These are phyloP conservation scores for Escallonia rubra DNA, from an alignment of 129 eudicot genomes.

Conservation along the genomic window DNA sequence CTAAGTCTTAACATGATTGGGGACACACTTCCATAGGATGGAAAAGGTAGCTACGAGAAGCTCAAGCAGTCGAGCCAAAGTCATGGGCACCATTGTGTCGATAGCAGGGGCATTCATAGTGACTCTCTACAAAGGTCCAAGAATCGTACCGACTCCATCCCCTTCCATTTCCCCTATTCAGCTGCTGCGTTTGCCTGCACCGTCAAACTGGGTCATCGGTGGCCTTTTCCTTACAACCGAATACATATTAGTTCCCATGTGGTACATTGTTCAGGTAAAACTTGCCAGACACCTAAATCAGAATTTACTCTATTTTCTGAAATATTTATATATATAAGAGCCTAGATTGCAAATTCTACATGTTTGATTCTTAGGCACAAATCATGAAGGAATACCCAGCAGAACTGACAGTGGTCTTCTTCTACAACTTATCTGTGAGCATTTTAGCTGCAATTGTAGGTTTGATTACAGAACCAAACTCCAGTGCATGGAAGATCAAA, in stretches of 20 bases:
- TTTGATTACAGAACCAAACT: constrained; percentile 45
- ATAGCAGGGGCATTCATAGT: constrained; percentile 82
- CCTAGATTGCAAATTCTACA: neutral
- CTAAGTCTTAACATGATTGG: no score
- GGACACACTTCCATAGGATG: constrained; percentile 43
- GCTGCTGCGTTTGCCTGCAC: constrained; percentile 16
- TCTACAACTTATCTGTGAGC: constrained; percentile 76
- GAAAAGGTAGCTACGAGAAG: constrained; percentile 62
- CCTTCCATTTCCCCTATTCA: constrained; percentile 15
- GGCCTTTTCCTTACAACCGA: constrained; percentile 66
- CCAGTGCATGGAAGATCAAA: constrained; percentile 53
- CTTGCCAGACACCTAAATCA: neutral
- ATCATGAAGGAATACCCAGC: constrained; percentile 92
- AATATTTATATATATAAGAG: neutral
- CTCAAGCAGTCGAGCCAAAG: constrained; percentile 61
- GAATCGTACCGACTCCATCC: constrained; percentile 25
- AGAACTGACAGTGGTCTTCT: constrained; percentile 75
- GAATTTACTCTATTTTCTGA: neutral
- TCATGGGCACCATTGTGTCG: constrained; percentile 67
- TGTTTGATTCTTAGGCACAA: constrained; percentile 45
- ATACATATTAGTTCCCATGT: constrained; percentile 70
- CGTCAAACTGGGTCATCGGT: constrained; percentile 69
- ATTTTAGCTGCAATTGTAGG: constrained; percentile 59
- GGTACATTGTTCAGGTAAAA: constrained; percentile 83
- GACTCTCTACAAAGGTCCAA: constrained; percentile 74